A percentile compares a stretch with the other conserved stretches of the same genome.
These are phyloP conservation scores for Erigeron canadensis DNA, from an alignment of 129 eudicot species.

Conservation along the genomic window DNA sequence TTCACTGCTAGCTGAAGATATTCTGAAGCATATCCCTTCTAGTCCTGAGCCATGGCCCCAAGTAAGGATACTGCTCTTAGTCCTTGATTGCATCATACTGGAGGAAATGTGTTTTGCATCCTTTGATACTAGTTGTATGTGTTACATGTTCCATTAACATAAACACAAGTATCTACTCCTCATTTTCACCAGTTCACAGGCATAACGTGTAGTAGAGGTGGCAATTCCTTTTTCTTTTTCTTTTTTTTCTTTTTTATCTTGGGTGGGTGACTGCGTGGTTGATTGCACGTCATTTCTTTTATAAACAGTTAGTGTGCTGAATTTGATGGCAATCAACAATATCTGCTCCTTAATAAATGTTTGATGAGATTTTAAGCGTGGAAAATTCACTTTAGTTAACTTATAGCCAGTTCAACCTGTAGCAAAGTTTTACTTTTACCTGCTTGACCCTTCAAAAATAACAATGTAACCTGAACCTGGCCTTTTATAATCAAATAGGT, in stretches of 20 bases:
- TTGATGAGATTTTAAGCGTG: neutral
- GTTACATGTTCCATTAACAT: neutral
- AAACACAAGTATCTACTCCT: neutral
- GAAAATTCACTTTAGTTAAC: neutral
- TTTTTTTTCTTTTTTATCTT: no score
- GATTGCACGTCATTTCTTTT: neutral
- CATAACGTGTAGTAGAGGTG: slow-evolving; percentile 2
- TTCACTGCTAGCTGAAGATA: slow-evolving; percentile 45
- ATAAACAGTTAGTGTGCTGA: neutral
- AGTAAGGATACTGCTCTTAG: slow-evolving; percentile 32
- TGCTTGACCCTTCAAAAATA: neutral
- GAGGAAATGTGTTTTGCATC: neutral
- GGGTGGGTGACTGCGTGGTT: neutral
- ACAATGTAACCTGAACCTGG: neutral
- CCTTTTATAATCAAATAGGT: no score
- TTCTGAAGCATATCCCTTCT: slow-evolving; percentile 49
- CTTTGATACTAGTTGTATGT: neutral
- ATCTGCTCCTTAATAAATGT: neutral
- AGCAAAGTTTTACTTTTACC: neutral
- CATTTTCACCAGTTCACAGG: neutral
- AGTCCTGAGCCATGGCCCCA: slow-evolving; percentile 66
- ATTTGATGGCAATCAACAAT: neutral
- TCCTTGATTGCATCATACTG: neutral
- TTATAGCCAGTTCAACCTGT: neutral
- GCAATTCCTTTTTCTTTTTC: no score